phyloP scores from a whole-genome alignment of 495 filamentous ascomycete genomes.

The Penicillium crystallinum region DNA sequence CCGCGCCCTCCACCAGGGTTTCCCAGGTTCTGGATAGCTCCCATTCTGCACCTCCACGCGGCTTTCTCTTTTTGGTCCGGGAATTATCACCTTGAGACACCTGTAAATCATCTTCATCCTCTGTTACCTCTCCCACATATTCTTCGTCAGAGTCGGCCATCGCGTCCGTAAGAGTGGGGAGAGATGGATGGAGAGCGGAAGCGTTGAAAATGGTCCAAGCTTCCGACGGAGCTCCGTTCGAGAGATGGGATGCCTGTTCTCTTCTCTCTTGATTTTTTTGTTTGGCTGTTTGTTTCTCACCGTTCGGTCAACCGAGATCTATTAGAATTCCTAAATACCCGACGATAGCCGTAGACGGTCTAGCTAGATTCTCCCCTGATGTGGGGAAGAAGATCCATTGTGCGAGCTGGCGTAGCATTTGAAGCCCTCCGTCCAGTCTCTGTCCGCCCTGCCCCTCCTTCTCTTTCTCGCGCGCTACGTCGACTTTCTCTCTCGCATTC shows the following conservation, averaged over 20 bases:
- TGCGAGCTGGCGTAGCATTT: conserved; percentile 24
- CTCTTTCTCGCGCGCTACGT: conserved; percentile 19
- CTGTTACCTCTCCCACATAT: conserved; percentile 70
- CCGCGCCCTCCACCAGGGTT: conserved; percentile 63
- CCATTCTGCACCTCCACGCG: conserved; percentile 54
- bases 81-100: conserved; percentile 37
- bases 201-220: conserved; percentile 64
- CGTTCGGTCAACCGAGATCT: neutral
- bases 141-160: conserved; percentile 70
- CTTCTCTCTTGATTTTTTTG: neutral
- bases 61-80: conserved; percentile 44
- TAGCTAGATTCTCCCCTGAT: conserved; percentile 18
- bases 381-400: conserved; percentile 40
- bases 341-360: conserved; percentile 25
- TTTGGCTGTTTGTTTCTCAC: neutral
- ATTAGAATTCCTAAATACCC: conserved; percentile 1
- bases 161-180: neutral
- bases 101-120: conserved; percentile 74
- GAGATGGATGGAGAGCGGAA: conserved; percentile 28
- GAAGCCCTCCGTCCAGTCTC: conserved; percentile 18
- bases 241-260: conserved; percentile 2
- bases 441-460: conserved; percentile 28
- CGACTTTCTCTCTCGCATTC: conserved; percentile 24
- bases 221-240: conserved; percentile 30
- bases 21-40: conserved; percentile 58